Evolutionary conservation across 306 rosid species (phyloP), one percentile per base, ranked within the genome.

Genomic region (Cucurbita pepo): DNA sequence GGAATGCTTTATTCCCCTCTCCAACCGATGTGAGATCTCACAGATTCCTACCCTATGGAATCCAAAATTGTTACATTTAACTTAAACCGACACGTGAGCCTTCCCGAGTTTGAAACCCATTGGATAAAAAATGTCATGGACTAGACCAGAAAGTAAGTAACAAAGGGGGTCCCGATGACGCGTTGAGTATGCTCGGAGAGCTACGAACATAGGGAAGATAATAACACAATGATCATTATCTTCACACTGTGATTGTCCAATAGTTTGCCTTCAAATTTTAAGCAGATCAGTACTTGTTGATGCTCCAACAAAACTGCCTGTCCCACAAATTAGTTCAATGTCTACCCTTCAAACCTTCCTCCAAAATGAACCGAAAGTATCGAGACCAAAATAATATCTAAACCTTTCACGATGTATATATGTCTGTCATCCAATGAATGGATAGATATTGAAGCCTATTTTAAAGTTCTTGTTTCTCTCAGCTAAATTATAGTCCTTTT

Each of bases 271-370:
- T 69, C 74, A 50, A 69, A 13, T 47, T 67, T 47, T 45, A 25
- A 67, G 73, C 73, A 67, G 56, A 67, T 67, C 73, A 21, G 72
- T 67, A 47, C 58, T 48, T 50, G 45, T 47, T 69, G 58, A 69
- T 48, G 2, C 47, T 69, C 47, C 47, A 69, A 69, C 45, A 36
- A 34, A 30, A 34, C 44, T 69, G 21, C 47, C 25, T 50, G 34
- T 69, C 74, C 74, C 47, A 69, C 74, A 25, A 69, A 11, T 66
- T 34, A 15, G 8, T 22, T 57, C 43, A 69, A 69, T 69, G 5
- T 48, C 57, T 25, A 67, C 41, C 73, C 12, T 69, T 47, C 47
- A 47, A 69, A 48, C 16, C 48, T 48, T 57, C 22, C 34, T 30
- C 34, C 34, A 2, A 30, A 30, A 7, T 43, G 45, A 44, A 44